Evolutionary conservation across 164 flowering plant genomes (phyloP).

Genomic region (Annona cherimola): DNA sequence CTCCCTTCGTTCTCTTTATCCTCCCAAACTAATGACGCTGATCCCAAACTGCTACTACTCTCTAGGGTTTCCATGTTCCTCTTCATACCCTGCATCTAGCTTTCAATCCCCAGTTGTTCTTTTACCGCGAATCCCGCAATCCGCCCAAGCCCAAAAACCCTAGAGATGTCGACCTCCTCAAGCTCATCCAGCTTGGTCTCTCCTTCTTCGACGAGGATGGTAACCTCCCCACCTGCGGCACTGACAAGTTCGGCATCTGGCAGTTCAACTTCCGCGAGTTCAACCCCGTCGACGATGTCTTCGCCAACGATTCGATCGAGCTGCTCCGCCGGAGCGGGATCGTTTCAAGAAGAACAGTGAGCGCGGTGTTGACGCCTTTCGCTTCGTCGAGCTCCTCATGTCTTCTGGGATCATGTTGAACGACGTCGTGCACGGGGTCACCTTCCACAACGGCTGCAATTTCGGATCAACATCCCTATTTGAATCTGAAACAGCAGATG

Average conservation of each 20-base stretch:
- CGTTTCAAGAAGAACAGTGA: conserved; percentile 31
- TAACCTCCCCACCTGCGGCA: conserved; percentile 40
- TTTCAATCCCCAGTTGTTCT: background rate
- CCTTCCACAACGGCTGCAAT: conserved; percentile 35
- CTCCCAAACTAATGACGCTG: background rate
- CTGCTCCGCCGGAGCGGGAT: conserved; percentile 36
- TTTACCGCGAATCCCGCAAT: background rate
- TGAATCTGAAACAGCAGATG: conserved; percentile 44
- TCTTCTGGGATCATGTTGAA: conserved; percentile 32
- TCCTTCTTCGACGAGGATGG: conserved; percentile 45
- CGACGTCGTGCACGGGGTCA: conserved; percentile 32
- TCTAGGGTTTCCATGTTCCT: background rate
- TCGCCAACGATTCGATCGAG: conserved; percentile 42
- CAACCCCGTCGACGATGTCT: conserved; percentile 30
- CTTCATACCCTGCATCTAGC: background rate
- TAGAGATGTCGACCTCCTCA: conserved; percentile 30
- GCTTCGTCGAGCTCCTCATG: conserved; percentile 32
- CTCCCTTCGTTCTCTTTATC: background rate
- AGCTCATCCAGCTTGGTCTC: conserved; percentile 49
- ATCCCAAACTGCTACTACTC: background rate
- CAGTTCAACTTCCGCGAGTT: conserved; percentile 54
- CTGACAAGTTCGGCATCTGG: conserved; percentile 37
- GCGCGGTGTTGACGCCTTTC: conserved; percentile 21
- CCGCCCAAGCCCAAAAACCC: background rate
- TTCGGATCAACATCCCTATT: too few species aligned